phyloP scores from a whole-genome alignment of 495 filamentous ascomycete species.

The Hypoxylon cercidicola region DNA sequence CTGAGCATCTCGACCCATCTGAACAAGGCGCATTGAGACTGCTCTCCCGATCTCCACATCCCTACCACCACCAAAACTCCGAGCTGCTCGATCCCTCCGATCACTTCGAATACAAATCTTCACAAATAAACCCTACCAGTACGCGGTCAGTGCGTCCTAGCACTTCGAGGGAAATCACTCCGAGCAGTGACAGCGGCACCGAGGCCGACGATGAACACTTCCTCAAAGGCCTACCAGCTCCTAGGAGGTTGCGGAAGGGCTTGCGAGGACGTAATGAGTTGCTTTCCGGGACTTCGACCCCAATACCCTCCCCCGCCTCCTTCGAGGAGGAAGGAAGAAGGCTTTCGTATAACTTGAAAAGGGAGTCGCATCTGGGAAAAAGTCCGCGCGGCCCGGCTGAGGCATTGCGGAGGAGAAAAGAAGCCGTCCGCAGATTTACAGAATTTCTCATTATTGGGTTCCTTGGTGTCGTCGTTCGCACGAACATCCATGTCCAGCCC shows the following conservation, averaged over 20 bases:
- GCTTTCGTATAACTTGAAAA: constrained; percentile 33
- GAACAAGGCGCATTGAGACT: constrained; percentile 56
- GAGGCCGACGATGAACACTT: constrained; percentile 91
- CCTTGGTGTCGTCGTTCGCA: constrained; percentile 51
- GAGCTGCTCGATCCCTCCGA: constrained; percentile 60
- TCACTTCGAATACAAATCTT: constrained; percentile 31
- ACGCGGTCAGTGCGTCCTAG: constrained; percentile 31
- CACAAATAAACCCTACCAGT: constrained; percentile 21
- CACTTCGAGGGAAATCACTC: constrained; percentile 58
- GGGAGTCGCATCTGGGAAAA: constrained; percentile 37
- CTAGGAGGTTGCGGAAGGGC: constrained; percentile 79
- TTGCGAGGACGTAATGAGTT: constrained; percentile 64
- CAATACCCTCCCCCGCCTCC: constrained; percentile 67
- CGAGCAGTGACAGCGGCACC: constrained; percentile 85
- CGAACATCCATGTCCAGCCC: constrained; percentile 49
- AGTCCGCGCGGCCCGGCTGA: constrained; percentile 45
- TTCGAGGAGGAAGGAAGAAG: constrained; percentile 64
- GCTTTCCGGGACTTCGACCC: constrained; percentile 62
- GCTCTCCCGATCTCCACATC: constrained; percentile 79
- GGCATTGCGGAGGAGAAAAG: constrained; percentile 53
- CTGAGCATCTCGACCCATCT: constrained; percentile 54
- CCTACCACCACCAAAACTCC: constrained; percentile 69
- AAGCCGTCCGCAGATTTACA: constrained; percentile 54
- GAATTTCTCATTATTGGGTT: constrained; percentile 57
- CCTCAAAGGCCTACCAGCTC: constrained; percentile 82